Evolutionary conservation across 2,329 filamentous ascomycete species (phyloP).

Genomic region (Nemania diffusa): DNA sequence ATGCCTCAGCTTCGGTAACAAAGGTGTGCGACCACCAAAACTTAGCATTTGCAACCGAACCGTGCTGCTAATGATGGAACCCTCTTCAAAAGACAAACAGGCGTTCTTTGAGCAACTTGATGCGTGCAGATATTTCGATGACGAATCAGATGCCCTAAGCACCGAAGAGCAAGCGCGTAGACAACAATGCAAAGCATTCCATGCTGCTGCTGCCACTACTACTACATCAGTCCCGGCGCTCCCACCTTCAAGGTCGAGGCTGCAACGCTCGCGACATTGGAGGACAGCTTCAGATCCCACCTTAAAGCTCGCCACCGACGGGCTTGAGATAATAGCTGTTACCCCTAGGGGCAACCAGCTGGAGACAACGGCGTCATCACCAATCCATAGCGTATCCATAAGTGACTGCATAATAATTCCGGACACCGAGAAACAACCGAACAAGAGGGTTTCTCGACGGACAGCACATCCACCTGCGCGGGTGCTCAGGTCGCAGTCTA

Average conservation of each 20-base stretch:
- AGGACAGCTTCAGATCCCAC: conserved; percentile 36
- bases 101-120: conserved; percentile 59
- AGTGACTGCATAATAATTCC: conserved; percentile 35
- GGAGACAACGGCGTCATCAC: conserved; percentile 2
- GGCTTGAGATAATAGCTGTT: conserved; percentile 41
- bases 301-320: conserved; percentile 21
- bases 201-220: conserved; percentile 13
- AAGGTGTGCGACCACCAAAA: not conserved
- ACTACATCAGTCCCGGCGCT: conserved; percentile 18
- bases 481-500: conserved; percentile 32
- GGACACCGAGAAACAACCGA: conserved; percentile 33
- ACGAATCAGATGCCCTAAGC: conserved; percentile 48
- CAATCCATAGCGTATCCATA: conserved; percentile 2
- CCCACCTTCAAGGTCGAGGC: conserved; percentile 27
- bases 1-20: not conserved
- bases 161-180: conserved; percentile 52
- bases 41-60: not conserved
- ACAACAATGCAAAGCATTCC: conserved; percentile 43
- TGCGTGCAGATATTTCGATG: conserved; percentile 43
- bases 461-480: conserved; percentile 38
- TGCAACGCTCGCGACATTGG: conserved; percentile 7
- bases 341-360: conserved; percentile 32
- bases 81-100: conserved; percentile 54
- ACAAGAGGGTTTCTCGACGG: conserved; percentile 27
- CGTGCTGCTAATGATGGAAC: conserved; percentile 40